Conservation (phyloP, 225 moss, liverwort and hornwort species). For the Pseudisothecium myosuroides region DNA sequence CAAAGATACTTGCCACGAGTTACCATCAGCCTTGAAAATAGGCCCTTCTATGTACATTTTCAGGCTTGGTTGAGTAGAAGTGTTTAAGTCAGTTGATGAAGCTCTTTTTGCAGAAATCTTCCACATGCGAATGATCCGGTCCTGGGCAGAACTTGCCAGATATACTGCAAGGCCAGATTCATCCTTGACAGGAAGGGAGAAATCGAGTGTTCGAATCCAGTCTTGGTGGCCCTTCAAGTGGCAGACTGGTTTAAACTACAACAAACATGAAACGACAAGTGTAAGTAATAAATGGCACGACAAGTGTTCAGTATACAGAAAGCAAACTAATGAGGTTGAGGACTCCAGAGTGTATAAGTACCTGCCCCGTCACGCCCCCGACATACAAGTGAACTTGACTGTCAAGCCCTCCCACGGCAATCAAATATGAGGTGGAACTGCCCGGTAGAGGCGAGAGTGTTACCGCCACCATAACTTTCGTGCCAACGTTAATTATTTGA, state of each 20-base stretch:
- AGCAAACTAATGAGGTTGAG: neutral
- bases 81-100: neutral
- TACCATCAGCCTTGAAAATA: constrained; percentile 58
- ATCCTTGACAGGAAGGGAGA: constrained; percentile 34
- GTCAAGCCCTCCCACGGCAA: constrained; percentile 87
- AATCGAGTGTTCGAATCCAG: constrained; percentile 92
- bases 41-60: constrained; percentile 92
- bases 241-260: constrained; percentile 68
- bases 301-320: neutral
- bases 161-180: constrained; percentile 32
- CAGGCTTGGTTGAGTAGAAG: constrained; percentile 35
- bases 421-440: constrained; percentile 54
- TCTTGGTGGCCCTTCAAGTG: constrained; percentile 91
- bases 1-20: constrained; percentile 72
- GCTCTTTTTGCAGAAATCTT: constrained; percentile 38
- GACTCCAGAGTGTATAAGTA: neutral
- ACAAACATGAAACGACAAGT: neutral
- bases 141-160: constrained; percentile 84
- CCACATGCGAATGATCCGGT: constrained; percentile 85
- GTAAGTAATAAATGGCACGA: neutral
- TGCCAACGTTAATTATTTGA: constrained; percentile 60
- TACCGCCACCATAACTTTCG: constrained; percentile 77
- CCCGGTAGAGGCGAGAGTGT: constrained; percentile 64
- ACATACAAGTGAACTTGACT: constrained; percentile 79
- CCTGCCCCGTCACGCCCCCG: constrained; percentile 54